Conservation (phyloP, 2,329 filamentous ascomycete species). For the Penicillium paneum region DNA sequence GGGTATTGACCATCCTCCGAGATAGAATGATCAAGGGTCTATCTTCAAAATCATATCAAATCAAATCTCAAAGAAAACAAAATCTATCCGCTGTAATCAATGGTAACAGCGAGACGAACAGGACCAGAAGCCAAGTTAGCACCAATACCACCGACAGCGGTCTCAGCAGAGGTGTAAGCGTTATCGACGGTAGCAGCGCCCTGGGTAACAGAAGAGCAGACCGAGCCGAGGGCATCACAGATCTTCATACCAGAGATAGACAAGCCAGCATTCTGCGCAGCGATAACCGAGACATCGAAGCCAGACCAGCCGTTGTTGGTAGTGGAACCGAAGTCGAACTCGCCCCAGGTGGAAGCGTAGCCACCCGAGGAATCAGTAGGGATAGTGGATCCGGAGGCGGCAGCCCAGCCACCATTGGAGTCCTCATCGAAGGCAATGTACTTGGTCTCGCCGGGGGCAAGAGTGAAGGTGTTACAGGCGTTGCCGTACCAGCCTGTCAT, state of each 20-base stretch:
- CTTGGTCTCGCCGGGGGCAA: constrained; percentile 34
- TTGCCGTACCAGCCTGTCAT: constrained; percentile 38
- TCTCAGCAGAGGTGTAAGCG: constrained; percentile 32
- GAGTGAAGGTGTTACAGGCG: constrained; percentile 31
- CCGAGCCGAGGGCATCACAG: constrained; percentile 24
- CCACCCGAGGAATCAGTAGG: constrained; percentile 28
- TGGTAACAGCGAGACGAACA: constrained; percentile 27
- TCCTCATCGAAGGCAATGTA: constrained; percentile 39
- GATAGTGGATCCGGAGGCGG: constrained; percentile 24
- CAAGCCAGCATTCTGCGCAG: constrained; percentile 30
- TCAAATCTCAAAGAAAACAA: constrained; percentile 9
- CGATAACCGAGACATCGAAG: constrained; percentile 37
- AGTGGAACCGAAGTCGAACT: constrained; percentile 34
- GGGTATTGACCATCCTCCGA: constrained; percentile 13
- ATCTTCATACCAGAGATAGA: constrained; percentile 39
- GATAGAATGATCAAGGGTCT: constrained; percentile 4
- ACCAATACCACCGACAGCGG: constrained; percentile 34
- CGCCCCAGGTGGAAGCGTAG: constrained; percentile 35
- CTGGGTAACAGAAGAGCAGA: constrained; percentile 33
- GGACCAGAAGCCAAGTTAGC: constrained; percentile 29
- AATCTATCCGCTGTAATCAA: constrained; percentile 30
- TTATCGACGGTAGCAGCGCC: constrained; percentile 27
- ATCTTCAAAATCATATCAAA: constrained; percentile 10
- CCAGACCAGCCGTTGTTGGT: constrained; percentile 33
- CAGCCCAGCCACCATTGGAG: constrained; percentile 36